A percentile compares a stretch with the other conserved stretches of the same genome.
These are phyloP conservation scores for Neonothopanus nambi DNA, from an alignment of 1,284 basidiomycete species.

Conservation along the genomic window DNA sequence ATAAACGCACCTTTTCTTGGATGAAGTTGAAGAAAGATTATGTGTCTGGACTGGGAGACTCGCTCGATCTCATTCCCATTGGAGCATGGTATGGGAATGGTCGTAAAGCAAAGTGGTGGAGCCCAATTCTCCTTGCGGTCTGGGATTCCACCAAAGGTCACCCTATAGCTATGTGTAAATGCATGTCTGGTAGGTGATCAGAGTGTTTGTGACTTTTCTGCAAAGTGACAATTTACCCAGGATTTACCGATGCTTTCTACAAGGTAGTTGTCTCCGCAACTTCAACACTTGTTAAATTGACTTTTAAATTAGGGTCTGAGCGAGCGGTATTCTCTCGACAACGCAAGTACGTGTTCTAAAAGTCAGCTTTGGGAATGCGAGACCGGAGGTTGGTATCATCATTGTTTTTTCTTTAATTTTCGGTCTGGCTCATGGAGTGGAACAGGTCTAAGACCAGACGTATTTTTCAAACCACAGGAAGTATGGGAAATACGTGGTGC, in stretches of 20 bases:
- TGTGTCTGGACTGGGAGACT: conserved; percentile 63
- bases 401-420: conserved; percentile 3
- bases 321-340: conserved; percentile 58
- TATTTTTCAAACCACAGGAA: conserved; percentile 85
- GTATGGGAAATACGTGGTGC: conserved; percentile 94
- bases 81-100: conserved; percentile 93
- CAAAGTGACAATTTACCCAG: conserved; percentile 34
- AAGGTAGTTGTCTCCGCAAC: conserved; percentile 43
- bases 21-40: conserved; percentile 87
- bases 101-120: conserved; percentile 93
- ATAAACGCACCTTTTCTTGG: conserved; percentile 78
- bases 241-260: conserved; percentile 89
- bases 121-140: conserved; percentile 82
- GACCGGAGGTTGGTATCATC: conserved; percentile 54
- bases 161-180: conserved; percentile 86
- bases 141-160: conserved; percentile 74
- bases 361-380: conserved; percentile 67
- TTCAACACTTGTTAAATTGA: background rate
- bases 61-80: conserved; percentile 70
- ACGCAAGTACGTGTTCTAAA: conserved; percentile 65
- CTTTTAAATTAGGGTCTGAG: conserved; percentile 44
- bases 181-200: conserved; percentile 66
- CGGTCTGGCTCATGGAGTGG: conserved; percentile 1
- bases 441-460: conserved; percentile 72
- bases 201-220: conserved; percentile 1